Evolutionary conservation across 2,329 filamentous ascomycete genomes (phyloP).

Genomic region (Tolypocladium nubicola): DNA sequence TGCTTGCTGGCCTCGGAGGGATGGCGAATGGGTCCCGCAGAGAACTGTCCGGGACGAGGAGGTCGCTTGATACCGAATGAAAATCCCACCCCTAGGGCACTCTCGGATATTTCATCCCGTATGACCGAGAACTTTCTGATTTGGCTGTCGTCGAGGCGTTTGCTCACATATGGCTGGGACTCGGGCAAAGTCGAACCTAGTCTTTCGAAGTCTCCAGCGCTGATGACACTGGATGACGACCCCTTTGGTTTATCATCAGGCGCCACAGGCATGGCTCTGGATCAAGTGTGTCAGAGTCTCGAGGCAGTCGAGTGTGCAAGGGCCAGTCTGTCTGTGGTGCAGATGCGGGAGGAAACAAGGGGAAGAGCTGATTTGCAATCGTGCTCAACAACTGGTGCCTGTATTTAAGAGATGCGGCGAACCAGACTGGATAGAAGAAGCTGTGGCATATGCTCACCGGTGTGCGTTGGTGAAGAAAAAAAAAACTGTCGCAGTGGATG

Average conservation of each 20-base stretch:
- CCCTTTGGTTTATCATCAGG: neutral
- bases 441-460: neutral
- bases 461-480: neutral
- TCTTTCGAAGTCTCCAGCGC: neutral
- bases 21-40: neutral
- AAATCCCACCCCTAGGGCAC: constrained; percentile 6
- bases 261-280: neutral
- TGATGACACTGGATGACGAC: neutral
- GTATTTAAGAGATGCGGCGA: neutral
- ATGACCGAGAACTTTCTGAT: neutral
- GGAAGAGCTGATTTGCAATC: neutral
- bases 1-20: neutral
- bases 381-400: neutral
- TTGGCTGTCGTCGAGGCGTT: neutral
- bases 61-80: constrained; percentile 6
- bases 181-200: neutral
- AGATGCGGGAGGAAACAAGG: neutral
- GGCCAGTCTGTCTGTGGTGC: neutral
- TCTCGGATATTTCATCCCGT: constrained; percentile 6
- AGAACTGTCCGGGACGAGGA: constrained; percentile 10
- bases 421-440: neutral
- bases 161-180: neutral
- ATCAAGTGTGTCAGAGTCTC: neutral
- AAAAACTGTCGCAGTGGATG: neutral
- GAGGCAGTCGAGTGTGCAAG: neutral